Evolutionary conservation across 345 rosid species (phyloP), one percentile per base, ranked within the genome.

Genomic region (Citrus cavaleriei): DNA sequence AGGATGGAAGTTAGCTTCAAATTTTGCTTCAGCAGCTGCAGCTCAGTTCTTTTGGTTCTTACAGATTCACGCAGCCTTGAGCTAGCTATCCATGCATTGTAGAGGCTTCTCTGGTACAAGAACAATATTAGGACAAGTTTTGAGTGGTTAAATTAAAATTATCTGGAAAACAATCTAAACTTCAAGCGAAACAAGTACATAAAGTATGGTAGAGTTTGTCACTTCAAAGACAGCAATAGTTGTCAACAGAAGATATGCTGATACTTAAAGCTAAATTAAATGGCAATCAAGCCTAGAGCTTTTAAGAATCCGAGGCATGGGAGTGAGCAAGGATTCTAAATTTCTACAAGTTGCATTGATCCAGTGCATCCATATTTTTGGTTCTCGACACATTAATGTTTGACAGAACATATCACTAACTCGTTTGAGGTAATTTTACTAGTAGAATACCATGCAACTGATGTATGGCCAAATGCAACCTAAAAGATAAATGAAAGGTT

Each of bases 61-160:
- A 91, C 97, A 63, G 97, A 91, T 87, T 93, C 95, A 51, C 86
- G 91, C 73, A 96, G 83, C 79, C 84, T 86, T 73, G 91, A 84
- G 76, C 84, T 91, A 74, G 87, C 79, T 65, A 83, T 68, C 86
- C 88, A 85, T 62, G 98, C 89, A 79, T 74, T 87, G 75, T 78
- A 87, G 55, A 96, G 78, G 79, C 90, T 90, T 89, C 76, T 86
- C 99, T 94, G 98, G 74, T 77, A 72, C 40, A 84, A 77, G 30
- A 82, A 81, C 7, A 79, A 68, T 59, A 67, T 40, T 46, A 71
- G 14, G 3, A 80, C 8, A 58, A 70, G 54, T 66, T 61, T 6
- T 9, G 62, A 62, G 12, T 2, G 16, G 34, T 10, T 24, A 8
- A 38, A 30, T 22, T 42, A 30, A 60, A 49, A 40, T 75, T 28